phyloP scores from a whole-genome alignment of 2,329 filamentous ascomycete species.

The Amauroascus verrucosus region DNA sequence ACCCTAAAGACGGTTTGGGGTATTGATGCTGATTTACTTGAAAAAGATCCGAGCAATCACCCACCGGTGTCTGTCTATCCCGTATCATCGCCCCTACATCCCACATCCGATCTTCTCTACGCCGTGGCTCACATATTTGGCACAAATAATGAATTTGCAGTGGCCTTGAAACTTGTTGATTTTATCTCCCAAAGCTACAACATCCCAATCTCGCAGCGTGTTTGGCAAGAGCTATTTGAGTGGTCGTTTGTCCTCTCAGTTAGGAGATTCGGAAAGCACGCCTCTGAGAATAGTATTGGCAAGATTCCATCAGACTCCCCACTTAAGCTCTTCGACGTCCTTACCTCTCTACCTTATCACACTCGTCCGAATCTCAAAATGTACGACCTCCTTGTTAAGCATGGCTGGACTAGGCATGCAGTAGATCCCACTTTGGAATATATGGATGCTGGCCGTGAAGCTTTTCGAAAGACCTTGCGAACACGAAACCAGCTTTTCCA shows the following conservation, averaged over 20 bases:
- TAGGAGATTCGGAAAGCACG: constrained; percentile 29
- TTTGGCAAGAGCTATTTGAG: constrained; percentile 58
- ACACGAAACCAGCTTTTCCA: constrained; percentile 17
- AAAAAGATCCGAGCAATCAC: constrained; percentile 25
- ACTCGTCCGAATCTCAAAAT: constrained; percentile 49
- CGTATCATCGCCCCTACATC: constrained; percentile 46
- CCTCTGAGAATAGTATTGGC: constrained; percentile 21
- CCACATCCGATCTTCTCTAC: constrained; percentile 50
- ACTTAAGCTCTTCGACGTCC: constrained; percentile 47
- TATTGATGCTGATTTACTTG: constrained; percentile 40
- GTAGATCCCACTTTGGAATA: constrained; percentile 22
- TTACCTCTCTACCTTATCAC: constrained; percentile 50
- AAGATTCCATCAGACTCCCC: constrained; percentile 39
- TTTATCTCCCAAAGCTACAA: constrained; percentile 51
- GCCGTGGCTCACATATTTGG: constrained; percentile 60
- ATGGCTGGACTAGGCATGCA: constrained; percentile 17
- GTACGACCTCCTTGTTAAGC: constrained; percentile 33
- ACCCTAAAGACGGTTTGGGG: constrained; percentile 47
- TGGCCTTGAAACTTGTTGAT: constrained; percentile 51
- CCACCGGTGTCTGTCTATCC: constrained; percentile 34
- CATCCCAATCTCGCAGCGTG: constrained; percentile 45
- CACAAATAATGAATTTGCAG: constrained; percentile 52
- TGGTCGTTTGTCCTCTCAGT: constrained; percentile 54
- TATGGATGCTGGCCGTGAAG: constrained; percentile 25
- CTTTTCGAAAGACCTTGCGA: constrained; percentile 23